Evolutionary conservation across 2,329 filamentous ascomycete genomes (phyloP), one percentile per base, ranked within the genome.

Genomic region (Chrysoporthe deuterocubensis): DNA sequence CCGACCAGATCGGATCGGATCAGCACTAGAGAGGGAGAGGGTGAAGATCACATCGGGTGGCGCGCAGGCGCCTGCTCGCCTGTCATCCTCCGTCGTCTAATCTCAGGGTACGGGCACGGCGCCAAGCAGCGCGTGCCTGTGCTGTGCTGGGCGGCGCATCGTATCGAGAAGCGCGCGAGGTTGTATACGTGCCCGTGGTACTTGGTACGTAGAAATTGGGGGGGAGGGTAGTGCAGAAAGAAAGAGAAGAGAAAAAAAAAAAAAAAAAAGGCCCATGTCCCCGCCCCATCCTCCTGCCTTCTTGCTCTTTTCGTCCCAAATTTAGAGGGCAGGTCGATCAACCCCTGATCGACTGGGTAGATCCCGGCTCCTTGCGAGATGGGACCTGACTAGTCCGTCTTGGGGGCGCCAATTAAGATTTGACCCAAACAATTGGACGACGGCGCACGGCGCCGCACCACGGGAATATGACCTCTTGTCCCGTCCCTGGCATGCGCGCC

Each of bases 381-480:
- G 59, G 59, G 40, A 61, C 59, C 59, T 61, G 59, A 61, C 59
- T 61, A 61, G 59, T 34, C 59, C 43, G 21, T 34, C 42, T 61
- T 61, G 42, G 59, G 59, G 37, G 42, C 59, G 42, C 59, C 59
- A 61, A 61, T 46, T 61, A 61, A 61, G 59, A 61, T 61, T 61
- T 61, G 59, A 61, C 59, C 59, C 59, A 61, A 46, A 48, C 42
- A 44, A 61, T 61, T 61, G 59, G 59, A 44, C 42, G 32, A 32
- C 26, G 59, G 26, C 26, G 26, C 42, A 34, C 59, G 26, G 26
- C 26, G 26, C 26, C 26, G 26, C 26, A 26, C 26, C 26, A 26
- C 40, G 34, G 34, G 59, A n/a, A 48, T 48, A 42, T 61, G 16
- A 61, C 58, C 56, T 59, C 3, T 59, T n/a, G n/a, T 56, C 16